phyloP scores from a whole-genome alignment of 306 rosid genomes.

The Malus asiatica region DNA sequence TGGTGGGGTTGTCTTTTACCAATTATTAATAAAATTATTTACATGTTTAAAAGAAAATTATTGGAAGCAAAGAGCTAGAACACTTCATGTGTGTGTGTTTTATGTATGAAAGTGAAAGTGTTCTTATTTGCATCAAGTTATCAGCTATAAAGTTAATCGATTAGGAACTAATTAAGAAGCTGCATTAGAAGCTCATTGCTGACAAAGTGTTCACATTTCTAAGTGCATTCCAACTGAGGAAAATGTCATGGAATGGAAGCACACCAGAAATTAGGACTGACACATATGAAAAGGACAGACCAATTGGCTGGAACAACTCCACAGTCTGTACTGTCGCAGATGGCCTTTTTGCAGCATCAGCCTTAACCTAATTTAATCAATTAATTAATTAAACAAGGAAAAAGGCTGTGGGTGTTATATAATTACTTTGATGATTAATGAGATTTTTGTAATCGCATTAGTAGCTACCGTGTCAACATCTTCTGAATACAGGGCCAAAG shows the following conservation, averaged over 20 bases:
- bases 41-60: neutral
- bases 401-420: neutral
- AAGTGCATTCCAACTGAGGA: slow-evolving; percentile 32
- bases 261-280: slow-evolving; percentile 19
- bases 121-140: neutral
- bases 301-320: neutral
- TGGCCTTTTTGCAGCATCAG: neutral
- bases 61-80: neutral
- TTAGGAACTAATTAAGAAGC: neutral
- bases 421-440: neutral
- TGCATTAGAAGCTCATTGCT: slow-evolving; percentile 6
- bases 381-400: neutral
- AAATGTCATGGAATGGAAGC: slow-evolving; percentile 21
- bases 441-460: slow-evolving; percentile 21
- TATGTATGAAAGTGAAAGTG: neutral
- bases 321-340: neutral
- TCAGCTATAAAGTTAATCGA: neutral
- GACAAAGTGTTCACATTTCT: slow-evolving; percentile 7
- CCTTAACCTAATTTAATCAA: neutral
- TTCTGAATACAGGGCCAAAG: slow-evolving; percentile 11
- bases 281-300: slow-evolving; percentile 18
- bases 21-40: neutral
- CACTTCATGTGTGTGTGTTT: neutral
- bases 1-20: neutral
- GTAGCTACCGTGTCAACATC: slow-evolving; percentile 42